Conservation (phyloP, 1,284 basidiomycete species). For the Binderoboletus segoi region DNA sequence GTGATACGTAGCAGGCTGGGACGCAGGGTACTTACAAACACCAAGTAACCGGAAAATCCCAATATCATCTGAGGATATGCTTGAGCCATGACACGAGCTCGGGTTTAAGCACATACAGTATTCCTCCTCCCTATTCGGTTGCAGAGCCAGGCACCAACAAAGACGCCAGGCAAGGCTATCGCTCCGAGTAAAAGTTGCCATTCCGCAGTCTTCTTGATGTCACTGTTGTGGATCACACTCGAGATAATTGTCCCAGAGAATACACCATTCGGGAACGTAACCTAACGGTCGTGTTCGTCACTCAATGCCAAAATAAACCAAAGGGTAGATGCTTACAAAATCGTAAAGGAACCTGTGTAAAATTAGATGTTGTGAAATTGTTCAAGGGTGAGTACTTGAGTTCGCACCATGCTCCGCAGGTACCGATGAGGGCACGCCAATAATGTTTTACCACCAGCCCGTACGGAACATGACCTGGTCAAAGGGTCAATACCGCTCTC, state of each 20-base stretch:
- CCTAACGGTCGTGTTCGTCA: slow-evolving; percentile 34
- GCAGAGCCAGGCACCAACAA: slow-evolving; percentile 62
- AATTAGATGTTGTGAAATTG: slow-evolving; percentile 9
- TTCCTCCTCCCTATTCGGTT: slow-evolving; percentile 66
- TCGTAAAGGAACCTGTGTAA: slow-evolving; percentile 69
- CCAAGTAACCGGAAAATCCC: slow-evolving; percentile 73
- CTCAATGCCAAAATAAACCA: background rate
- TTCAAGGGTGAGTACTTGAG: background rate
- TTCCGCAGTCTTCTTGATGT: slow-evolving; percentile 63
- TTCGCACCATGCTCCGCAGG: slow-evolving; percentile 67
- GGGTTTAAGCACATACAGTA: slow-evolving; percentile 44
- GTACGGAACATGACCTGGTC: slow-evolving; percentile 61
- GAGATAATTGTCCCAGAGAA: slow-evolving; percentile 69
- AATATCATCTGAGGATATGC: slow-evolving; percentile 59
- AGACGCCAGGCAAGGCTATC: slow-evolving; percentile 68
- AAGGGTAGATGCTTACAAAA: slow-evolving; percentile 47
- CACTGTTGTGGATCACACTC: slow-evolving; percentile 54
- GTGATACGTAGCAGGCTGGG: background rate
- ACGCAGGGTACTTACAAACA: slow-evolving; percentile 50
- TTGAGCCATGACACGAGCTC: slow-evolving; percentile 1
- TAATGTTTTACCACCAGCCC: slow-evolving; percentile 63
- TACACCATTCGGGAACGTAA: slow-evolving; percentile 75
- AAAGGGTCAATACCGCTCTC: slow-evolving; percentile 8
- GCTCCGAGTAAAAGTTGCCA: slow-evolving; percentile 72
- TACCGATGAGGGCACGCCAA: slow-evolving; percentile 71